Evolutionary conservation across 2,329 filamentous ascomycete species (phyloP), one percentile per base, ranked within the genome.

Genomic region (Diplodia mutila): DNA sequence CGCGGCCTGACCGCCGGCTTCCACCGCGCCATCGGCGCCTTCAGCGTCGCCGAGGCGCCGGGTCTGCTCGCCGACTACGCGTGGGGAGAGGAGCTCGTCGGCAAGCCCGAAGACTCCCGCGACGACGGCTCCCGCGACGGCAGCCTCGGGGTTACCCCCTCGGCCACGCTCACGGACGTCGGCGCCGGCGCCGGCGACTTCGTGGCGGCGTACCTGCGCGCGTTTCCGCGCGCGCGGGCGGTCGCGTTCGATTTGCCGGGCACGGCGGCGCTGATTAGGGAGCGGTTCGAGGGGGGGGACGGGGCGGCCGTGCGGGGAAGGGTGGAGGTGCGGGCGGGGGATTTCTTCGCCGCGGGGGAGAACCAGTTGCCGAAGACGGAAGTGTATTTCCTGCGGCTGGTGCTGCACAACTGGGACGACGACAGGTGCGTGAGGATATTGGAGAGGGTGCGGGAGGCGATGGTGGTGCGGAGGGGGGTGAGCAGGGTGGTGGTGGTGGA

Each of bases 401-500:
- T 61, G 55, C 32, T 61, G 3, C 55, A 61, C 18, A 61, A 61
- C 11, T 61, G 55, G 55, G 55, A 61, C 25, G 55, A 61, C 3
- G 55, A 14, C 6, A 16, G 16, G 37, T 61, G 55, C 25, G 55
- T 61, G 39, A 18, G 2, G 55, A 29, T 61, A 4, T 25, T 61
- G 8, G 9, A 21, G 25, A 46, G 14, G 55, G 7, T 61, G 37
- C 6, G 55, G 9, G 55, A 61, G 55, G 55, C 39, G 1, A 61
- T 61, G 39, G 55, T 48, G 9, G 2, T 48, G 55, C 12, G 11
- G 55, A 39, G 39, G 0, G 55, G 55, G 7, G 55, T 61, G n/a
- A 61, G 55, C 39, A 27, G 55, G 25, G 55, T 61, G 39, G 9
- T 61, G 39, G 55, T 61, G 39, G 55, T 61, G 37, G 55, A 61